phyloP scores from a whole-genome alignment of 306 rosid genomes.

The Chamaecrista fasciculata region DNA sequence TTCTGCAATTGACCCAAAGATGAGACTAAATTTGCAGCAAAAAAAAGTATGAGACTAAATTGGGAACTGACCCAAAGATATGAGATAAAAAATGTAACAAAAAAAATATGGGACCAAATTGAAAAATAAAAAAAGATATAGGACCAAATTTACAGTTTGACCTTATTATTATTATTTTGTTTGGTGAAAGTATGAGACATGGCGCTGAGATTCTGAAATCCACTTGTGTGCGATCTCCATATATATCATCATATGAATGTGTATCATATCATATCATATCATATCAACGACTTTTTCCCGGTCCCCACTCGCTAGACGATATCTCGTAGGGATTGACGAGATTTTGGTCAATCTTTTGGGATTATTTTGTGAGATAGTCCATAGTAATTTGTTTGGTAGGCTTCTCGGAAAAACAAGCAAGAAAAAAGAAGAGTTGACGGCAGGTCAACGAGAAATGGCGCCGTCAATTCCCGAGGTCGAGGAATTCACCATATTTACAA shows the following conservation, averaged over 20 bases:
- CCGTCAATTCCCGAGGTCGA: constrained; percentile 37
- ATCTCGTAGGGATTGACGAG: constrained; percentile 31
- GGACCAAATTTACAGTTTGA: no score
- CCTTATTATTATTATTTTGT: no score
- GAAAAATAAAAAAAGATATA: no score
- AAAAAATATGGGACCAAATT: no score
- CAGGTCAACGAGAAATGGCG: constrained; percentile 37
- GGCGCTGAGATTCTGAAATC: constrained; percentile 86
- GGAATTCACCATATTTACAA: background rate
- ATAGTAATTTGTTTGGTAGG: constrained; percentile 26
- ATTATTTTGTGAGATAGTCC: constrained; percentile 28
- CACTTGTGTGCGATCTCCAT: constrained; percentile 64
- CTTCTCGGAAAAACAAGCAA: background rate
- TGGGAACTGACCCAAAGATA: no score
- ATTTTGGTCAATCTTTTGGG: constrained; percentile 47
- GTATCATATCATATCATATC: no score
- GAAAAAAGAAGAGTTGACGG: constrained; percentile 37
- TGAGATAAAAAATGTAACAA: no score
- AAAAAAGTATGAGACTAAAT: no score
- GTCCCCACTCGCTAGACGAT: constrained; percentile 14
- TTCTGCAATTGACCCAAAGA: no score
- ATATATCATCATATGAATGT: no score
- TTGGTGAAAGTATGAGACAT: constrained; percentile 41
- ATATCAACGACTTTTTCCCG: constrained; percentile 34
- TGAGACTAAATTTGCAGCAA: no score